Conservation (phyloP, 2,329 filamentous ascomycete genomes). For the Leptographium procerum region DNA sequence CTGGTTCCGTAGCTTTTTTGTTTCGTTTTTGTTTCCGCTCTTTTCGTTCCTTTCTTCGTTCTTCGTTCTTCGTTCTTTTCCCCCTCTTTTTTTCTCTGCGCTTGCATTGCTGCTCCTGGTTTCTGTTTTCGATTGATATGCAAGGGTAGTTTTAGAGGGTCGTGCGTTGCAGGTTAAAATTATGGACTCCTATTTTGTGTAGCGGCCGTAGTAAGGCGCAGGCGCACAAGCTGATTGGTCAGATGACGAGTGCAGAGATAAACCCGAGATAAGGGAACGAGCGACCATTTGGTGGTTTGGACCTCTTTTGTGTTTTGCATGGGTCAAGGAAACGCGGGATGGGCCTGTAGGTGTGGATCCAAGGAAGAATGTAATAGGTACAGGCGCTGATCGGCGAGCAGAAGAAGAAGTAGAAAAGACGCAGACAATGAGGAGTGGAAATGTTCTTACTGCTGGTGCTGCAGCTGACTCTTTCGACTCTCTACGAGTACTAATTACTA, state of each 20-base stretch:
- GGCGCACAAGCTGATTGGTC: background rate
- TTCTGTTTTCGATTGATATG: background rate
- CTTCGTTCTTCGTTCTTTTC: too few relatives aligned
- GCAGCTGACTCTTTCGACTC: too few relatives aligned
- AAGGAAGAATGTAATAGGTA: background rate
- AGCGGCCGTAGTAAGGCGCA: background rate
- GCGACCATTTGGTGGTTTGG: constrained; percentile 4
- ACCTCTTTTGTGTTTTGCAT: background rate
- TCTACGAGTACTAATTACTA: too few relatives aligned
- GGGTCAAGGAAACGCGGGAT: constrained; percentile 4
- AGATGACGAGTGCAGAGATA: background rate
- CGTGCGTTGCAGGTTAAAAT: background rate
- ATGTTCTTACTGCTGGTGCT: too few relatives aligned
- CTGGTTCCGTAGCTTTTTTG: background rate
- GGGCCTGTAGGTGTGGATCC: background rate
- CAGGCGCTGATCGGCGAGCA: background rate
- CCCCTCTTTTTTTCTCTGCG: background rate
- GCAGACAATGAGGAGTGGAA: too few relatives aligned
- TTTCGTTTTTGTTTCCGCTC: background rate
- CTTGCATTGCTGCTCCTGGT: background rate
- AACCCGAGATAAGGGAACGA: constrained; percentile 7
- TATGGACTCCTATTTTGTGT: background rate
- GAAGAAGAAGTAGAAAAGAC: background rate
- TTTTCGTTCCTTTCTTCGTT: too few relatives aligned
- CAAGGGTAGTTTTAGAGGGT: too few relatives aligned